Evolutionary conservation across 257 asterid species (phyloP).

Genomic region (Ocimum tenuiflorum): DNA sequence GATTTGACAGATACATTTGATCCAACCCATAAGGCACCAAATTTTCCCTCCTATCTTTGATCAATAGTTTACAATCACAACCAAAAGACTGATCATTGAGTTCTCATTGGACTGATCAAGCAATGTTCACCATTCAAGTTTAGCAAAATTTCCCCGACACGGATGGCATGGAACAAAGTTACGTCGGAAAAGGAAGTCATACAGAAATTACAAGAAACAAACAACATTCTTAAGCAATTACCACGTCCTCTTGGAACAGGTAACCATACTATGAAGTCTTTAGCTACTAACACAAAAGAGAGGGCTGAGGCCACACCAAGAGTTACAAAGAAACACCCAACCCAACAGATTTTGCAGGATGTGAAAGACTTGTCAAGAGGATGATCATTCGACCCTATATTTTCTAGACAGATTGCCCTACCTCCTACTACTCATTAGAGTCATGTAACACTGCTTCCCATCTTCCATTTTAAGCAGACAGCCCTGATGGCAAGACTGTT

Average conservation of each 20-base stretch:
- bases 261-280: not conserved
- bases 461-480: not conserved
- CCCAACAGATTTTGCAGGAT: not conserved
- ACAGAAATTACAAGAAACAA: not conserved
- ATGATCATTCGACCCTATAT: not conserved
- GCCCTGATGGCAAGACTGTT: not conserved
- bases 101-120: not conserved
- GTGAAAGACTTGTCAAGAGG: not conserved
- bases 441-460: not conserved
- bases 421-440: not conserved
- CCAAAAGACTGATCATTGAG: not conserved
- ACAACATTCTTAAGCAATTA: not conserved
- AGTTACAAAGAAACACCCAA: not conserved
- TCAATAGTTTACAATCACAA: not conserved
- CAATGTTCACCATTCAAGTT: not conserved
- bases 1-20: not conserved
- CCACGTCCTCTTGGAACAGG: not conserved
- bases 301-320: not conserved
- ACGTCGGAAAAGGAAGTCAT: not conserved
- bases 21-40: not conserved
- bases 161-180: not conserved
- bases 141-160: not conserved
- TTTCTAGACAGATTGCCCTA: not conserved
- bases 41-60: not conserved
- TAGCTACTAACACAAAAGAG: not conserved